These are phyloP conservation scores for Anisodus tanguticus DNA, from an alignment of 257 asterid genomes.

Conservation along the genomic window DNA sequence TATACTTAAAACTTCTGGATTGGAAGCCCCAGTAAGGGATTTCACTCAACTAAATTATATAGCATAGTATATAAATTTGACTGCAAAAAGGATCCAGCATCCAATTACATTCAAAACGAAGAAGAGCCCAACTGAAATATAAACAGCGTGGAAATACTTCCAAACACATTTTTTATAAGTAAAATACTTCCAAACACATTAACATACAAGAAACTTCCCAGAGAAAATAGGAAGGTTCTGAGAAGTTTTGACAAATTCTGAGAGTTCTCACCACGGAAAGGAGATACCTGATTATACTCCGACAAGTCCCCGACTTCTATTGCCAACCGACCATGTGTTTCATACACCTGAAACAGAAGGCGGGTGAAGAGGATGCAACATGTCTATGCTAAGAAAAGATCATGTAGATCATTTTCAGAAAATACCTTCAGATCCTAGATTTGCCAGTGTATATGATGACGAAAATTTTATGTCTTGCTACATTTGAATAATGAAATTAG, in stretches of 20 bases:
- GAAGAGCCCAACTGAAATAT: not conserved
- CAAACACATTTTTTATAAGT: not conserved
- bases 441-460: slow-evolving; percentile 7
- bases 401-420: not conserved
- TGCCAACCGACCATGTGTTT: slow-evolving; percentile 96
- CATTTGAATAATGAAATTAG: slow-evolving; percentile 29
- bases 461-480: not conserved
- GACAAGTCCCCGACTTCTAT: slow-evolving; percentile 92
- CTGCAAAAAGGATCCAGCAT: not conserved
- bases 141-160: not conserved
- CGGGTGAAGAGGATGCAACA: not conserved
- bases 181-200: not conserved
- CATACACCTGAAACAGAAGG: slow-evolving; percentile 77
- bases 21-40: slow-evolving; percentile 14
- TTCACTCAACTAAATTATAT: slow-evolving; percentile 10
- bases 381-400: not conserved
- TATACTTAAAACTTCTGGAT: not conserved
- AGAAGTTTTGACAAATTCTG: not conserved
- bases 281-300: slow-evolving; percentile 89
- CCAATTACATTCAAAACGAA: not conserved
- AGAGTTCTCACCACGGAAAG: slow-evolving; percentile 16
- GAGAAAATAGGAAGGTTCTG: not conserved
- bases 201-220: not conserved
- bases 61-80: not conserved
- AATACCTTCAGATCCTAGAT: not conserved